Percentiles rank a stretch among this genome's conserved stretches.
Conservation (phyloP, 176 grass and related monocot species). For the Urochloa ruziziensis region DNA sequence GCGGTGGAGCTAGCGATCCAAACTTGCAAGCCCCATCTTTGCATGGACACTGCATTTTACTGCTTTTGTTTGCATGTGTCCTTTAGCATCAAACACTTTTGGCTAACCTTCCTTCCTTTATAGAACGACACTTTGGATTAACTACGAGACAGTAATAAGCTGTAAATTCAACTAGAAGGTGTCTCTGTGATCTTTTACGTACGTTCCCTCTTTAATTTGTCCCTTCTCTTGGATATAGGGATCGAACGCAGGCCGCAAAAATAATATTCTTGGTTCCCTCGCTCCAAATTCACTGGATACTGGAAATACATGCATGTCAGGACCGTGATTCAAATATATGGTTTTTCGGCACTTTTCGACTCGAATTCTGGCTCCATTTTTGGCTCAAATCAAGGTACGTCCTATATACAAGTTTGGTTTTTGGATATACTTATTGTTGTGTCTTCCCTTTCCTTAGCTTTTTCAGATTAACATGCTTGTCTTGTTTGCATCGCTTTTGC, state of each 20-base stretch:
- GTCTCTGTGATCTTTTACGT: neutral
- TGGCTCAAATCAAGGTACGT: no score
- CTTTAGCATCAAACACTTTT: constrained; percentile 33
- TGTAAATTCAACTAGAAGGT: neutral
- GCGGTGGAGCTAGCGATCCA: constrained; percentile 12
- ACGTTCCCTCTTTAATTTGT: no score
- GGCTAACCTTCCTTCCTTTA: neutral
- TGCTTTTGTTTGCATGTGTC: neutral
- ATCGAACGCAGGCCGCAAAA: no score
- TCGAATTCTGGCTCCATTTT: no score
- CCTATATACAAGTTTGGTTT: neutral
- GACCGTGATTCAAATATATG: neutral
- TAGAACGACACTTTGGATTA: neutral
- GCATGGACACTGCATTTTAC: neutral
- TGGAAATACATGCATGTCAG: neutral
- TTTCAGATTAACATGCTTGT: neutral
- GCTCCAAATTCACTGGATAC: neutral
- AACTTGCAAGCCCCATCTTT: constrained; percentile 30
- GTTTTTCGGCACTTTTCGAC: no score
- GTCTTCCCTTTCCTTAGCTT: neutral
- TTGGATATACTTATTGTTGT: neutral
- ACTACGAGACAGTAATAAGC: neutral
- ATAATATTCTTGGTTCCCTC: no score
- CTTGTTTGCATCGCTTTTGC: constrained; percentile 9
- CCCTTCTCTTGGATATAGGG: neutral